Evolutionary conservation across 2,329 filamentous ascomycete genomes (phyloP).

Genomic region (Fusarium sulawesiense): DNA sequence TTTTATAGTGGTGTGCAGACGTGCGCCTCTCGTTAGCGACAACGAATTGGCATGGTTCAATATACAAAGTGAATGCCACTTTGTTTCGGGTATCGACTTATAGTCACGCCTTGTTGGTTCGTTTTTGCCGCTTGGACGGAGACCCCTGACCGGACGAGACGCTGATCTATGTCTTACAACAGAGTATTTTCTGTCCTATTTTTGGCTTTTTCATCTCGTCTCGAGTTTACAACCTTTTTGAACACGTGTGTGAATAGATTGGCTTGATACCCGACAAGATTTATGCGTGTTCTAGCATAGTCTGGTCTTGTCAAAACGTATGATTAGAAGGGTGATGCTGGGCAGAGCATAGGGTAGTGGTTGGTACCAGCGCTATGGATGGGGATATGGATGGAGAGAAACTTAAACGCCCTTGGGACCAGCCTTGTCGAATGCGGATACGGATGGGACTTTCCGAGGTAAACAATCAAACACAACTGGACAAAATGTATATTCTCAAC

Average conservation of each 20-base stretch:
- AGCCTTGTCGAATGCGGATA: slow-evolving; percentile 21
- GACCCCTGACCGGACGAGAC: background rate
- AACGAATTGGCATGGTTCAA: slow-evolving; percentile 4
- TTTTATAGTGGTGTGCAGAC: background rate
- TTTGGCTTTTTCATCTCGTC: slow-evolving; percentile 1
- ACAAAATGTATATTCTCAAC: no score
- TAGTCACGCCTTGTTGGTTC: background rate
- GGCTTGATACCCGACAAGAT: background rate
- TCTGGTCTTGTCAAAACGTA: background rate
- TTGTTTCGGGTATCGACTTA: slow-evolving; percentile 5
- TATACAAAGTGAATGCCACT: background rate
- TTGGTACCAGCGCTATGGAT: background rate
- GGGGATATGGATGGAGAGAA: background rate
- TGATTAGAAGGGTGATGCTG: background rate
- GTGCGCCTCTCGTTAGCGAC: background rate
- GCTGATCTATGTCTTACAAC: background rate
- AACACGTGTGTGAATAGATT: background rate
- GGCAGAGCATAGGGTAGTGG: background rate
- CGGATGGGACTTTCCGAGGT: background rate
- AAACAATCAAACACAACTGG: background rate
- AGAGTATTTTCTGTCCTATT: background rate
- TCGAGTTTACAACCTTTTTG: background rate
- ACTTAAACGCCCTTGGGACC: slow-evolving; percentile 25
- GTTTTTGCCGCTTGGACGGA: background rate
- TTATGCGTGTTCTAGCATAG: background rate